Conservation (phyloP, 2,329 filamentous ascomycete species). For the Xenoacremonium recifei region DNA sequence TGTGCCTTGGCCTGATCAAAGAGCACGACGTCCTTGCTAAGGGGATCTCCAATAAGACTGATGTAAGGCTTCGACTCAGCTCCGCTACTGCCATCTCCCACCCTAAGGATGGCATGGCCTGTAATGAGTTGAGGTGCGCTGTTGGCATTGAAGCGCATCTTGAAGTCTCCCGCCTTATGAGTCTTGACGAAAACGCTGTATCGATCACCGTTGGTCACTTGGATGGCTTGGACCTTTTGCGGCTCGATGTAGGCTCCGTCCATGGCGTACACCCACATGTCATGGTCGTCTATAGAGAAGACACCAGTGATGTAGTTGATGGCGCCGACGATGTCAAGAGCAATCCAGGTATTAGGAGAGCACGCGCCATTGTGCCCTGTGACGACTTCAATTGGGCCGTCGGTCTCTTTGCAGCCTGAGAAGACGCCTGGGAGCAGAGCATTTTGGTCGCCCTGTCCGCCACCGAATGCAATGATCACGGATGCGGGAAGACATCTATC, state of each 20-base stretch:
- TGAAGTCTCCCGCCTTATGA: constrained; percentile 48
- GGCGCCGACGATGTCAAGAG: constrained; percentile 54
- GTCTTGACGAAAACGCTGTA: constrained; percentile 51
- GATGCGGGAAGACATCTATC: constrained; percentile 29
- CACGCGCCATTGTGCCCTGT: constrained; percentile 23
- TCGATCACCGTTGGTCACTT: constrained; percentile 49
- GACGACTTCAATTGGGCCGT: constrained; percentile 43
- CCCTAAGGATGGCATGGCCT: constrained; percentile 48
- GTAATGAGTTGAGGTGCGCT: constrained; percentile 53
- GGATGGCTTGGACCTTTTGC: constrained; percentile 45
- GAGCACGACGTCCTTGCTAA: constrained; percentile 38
- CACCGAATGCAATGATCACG: constrained; percentile 36
- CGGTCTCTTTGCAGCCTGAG: constrained; percentile 45
- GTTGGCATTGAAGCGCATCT: constrained; percentile 51
- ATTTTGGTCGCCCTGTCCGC: constrained; percentile 24
- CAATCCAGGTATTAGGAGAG: constrained; percentile 40
- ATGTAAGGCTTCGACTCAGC: constrained; percentile 42
- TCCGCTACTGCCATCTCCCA: constrained; percentile 21
- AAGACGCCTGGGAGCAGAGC: constrained; percentile 43
- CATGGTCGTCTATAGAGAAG: constrained; percentile 51
- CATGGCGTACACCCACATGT: constrained; percentile 53
- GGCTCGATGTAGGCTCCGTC: constrained; percentile 56
- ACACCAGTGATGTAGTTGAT: constrained; percentile 44
- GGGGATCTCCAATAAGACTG: constrained; percentile 45
- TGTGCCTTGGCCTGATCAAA: constrained; percentile 42